Evolutionary conservation across 192 early-diverging fungal genomes (phyloP), one percentile per base, ranked within the genome.

Genomic region (Podila verticillata): DNA sequence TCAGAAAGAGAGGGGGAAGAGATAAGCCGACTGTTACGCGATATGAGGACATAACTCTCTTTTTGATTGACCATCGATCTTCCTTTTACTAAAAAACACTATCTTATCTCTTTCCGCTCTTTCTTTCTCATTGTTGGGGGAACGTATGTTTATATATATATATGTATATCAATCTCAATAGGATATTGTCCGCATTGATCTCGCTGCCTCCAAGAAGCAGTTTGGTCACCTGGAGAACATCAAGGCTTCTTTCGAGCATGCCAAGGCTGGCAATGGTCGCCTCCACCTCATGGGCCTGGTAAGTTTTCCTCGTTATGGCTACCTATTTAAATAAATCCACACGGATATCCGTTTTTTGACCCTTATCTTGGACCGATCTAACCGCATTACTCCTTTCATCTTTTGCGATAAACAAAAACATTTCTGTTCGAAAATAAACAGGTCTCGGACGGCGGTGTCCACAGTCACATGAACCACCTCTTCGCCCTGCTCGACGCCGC

Each of bases 151-250:
- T n/a, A 22, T 24, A 15, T 47, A 47, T 9, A 47, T 9, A 9
- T 47, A 15, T 7, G 15, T 17, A 24, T 66, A 29, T 66, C 47
- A 1, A 29, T 22, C 39, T 39, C 44, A 30, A n/a, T 63, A 92
- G 93, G 98, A 99, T 84, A 98, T 98, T 84, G 97, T 99, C 56
- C 94, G 96, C 60, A 99, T 99, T 74, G 96, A 99, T 83, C 89
- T 96, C 26, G 89, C 95, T 34, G 92, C 96, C 70, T 89, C 92
- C 81, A 89, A 96, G 65, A 93, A 96, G 71, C 89, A 91, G 70
- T 94, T 99, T 68, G 91, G 89, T 57, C 36, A 86, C 24, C 87
- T 91, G 54, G 89, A 86, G 32, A 89, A 90, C 72, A 93, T 99
- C 73, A 91, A 90, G 71, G 89, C 86, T 49, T 90, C 92, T 36